These are phyloP conservation scores for Clavulina sp. DNA, from an alignment of 768 basidiomycete genomes.

Conservation along the genomic window DNA sequence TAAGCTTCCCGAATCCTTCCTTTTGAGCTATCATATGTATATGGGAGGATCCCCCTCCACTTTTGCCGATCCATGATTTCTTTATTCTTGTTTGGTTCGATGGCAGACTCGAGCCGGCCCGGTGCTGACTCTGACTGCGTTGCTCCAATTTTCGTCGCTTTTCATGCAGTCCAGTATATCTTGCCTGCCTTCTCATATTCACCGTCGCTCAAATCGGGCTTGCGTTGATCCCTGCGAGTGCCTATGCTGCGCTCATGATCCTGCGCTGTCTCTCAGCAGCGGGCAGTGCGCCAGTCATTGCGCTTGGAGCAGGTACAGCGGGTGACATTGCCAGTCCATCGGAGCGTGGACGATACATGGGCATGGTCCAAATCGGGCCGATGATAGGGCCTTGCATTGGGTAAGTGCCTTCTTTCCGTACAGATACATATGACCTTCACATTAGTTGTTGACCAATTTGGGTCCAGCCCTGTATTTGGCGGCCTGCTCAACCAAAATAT, in stretches of 20 bases:
- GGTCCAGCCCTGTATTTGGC: background rate
- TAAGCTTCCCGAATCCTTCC: background rate
- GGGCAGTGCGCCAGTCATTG: slow-evolving; percentile 64
- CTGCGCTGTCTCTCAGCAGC: slow-evolving; percentile 67
- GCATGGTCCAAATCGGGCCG: slow-evolving; percentile 46
- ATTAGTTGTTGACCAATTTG: too few species aligned
- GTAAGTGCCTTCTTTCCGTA: slow-evolving; percentile 1
- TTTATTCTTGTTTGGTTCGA: too few species aligned
- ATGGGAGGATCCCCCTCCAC: too few species aligned
- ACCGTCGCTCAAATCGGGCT: slow-evolving; percentile 49
- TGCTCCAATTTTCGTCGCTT: too few species aligned
- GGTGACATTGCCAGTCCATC: slow-evolving; percentile 56
- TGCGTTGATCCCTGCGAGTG: slow-evolving; percentile 36
- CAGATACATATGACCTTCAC: too few species aligned
- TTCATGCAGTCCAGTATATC: slow-evolving; percentile 18
- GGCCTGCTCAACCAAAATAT: background rate
- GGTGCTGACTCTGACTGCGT: too few species aligned
- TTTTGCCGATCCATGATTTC: too few species aligned
- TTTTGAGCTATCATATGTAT: background rate
- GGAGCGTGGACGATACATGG: slow-evolving; percentile 61
- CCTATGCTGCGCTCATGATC: slow-evolving; percentile 64
- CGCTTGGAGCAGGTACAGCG: slow-evolving; percentile 63
- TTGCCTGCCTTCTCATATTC: slow-evolving; percentile 45
- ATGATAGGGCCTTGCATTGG: slow-evolving; percentile 30
- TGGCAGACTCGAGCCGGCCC: too few species aligned